phyloP scores from a whole-genome alignment of 2,329 filamentous ascomycete species.

The Neonectria neomacrospora region DNA sequence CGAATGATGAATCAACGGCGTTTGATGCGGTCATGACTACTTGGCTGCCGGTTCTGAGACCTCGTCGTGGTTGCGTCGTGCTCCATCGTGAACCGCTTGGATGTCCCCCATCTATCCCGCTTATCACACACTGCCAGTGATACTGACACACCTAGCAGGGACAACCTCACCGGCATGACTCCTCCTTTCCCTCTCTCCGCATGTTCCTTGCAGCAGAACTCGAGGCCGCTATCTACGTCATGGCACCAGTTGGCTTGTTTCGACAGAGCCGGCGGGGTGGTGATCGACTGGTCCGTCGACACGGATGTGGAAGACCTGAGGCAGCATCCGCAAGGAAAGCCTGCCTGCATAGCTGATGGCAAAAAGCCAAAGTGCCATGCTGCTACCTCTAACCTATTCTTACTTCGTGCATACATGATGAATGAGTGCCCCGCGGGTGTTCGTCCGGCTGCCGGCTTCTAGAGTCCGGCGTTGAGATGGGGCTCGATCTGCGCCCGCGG shows the following conservation, averaged over 20 bases:
- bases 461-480: slow-evolving; percentile 12
- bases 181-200: neutral
- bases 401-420: neutral
- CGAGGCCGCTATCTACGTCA: slow-evolving; percentile 40
- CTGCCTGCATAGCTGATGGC: neutral
- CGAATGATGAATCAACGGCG: neutral
- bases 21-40: neutral
- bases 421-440: slow-evolving; percentile 9
- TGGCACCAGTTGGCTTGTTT: slow-evolving; percentile 37
- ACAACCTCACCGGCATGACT: neutral
- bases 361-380: slow-evolving; percentile 10
- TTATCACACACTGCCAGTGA: neutral
- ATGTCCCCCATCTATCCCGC: neutral
- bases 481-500: slow-evolving; percentile 34
- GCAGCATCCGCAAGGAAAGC: neutral
- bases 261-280: slow-evolving; percentile 33
- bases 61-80: neutral
- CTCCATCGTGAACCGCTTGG: neutral
- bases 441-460: slow-evolving; percentile 10
- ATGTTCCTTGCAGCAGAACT: neutral
- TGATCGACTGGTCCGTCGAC: slow-evolving; percentile 32
- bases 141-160: neutral
- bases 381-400: neutral
- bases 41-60: neutral
- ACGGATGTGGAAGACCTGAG: slow-evolving; percentile 5